Conservation (phyloP, 371 early-diverging fungal genomes). For the Mortierella sp. region DNA sequence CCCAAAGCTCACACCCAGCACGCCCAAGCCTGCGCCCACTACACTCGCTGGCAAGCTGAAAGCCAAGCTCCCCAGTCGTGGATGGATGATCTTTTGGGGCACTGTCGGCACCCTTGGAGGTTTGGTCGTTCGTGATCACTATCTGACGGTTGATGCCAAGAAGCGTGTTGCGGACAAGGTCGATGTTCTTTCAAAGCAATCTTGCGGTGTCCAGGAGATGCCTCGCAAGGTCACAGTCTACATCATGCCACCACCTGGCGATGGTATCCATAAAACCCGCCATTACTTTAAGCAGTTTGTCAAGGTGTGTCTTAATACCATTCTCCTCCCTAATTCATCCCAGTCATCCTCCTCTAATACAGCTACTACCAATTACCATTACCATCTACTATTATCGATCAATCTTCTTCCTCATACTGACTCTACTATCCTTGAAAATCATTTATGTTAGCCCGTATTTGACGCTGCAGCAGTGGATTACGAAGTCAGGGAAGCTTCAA, state of each 20-base stretch:
- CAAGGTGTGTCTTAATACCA: conserved; percentile 61
- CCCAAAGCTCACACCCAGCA: conserved; percentile 16
- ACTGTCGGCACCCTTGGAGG: conserved; percentile 64
- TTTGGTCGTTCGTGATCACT: conserved; percentile 65
- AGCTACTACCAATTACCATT: neutral
- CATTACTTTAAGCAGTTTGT: conserved; percentile 75
- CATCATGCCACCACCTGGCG: conserved; percentile 75
- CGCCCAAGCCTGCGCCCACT: conserved; percentile 28
- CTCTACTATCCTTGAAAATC: neutral
- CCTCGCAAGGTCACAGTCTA: conserved; percentile 77
- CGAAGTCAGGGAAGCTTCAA: conserved; percentile 70
- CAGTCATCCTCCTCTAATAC: too few relatives aligned
- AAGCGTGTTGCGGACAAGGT: conserved; percentile 63
- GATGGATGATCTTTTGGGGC: conserved; percentile 68
- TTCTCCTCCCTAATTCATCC: neutral
- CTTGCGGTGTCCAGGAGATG: conserved; percentile 73
- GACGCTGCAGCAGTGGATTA: conserved; percentile 79
- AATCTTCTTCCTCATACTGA: neutral
- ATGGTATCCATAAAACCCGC: conserved; percentile 76
- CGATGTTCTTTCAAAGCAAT: conserved; percentile 67
- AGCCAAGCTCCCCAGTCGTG: conserved; percentile 57
- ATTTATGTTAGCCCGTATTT: conserved; percentile 68
- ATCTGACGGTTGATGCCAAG: conserved; percentile 64
- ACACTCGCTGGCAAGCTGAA: conserved; percentile 47
- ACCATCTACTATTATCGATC: neutral